A percentile compares a stretch with the other conserved stretches of the same genome.
These are phyloP conservation scores for Speleostelium caveatum DNA, from an alignment of 78 protist species.

Conservation along the genomic window DNA sequence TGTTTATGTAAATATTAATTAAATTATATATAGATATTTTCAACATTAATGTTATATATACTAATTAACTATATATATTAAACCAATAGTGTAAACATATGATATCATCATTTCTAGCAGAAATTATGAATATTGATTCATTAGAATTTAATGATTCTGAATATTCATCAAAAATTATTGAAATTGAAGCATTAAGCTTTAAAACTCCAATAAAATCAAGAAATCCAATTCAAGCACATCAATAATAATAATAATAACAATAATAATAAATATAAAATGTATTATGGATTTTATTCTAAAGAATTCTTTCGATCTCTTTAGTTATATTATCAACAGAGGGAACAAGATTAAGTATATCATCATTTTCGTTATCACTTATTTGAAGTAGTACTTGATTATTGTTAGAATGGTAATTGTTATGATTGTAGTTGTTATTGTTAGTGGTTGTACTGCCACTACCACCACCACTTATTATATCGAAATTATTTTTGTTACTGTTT, in stretches of 20 bases:
- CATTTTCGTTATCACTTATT: neutral
- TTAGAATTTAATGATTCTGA: constrained; percentile 35
- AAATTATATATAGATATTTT: neutral
- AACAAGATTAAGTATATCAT: neutral
- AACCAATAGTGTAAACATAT: constrained; percentile 62
- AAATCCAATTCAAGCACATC: neutral
- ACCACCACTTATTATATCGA: no score
- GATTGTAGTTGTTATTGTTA: no score
- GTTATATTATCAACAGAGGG: constrained; percentile 1
- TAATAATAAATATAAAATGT: neutral
- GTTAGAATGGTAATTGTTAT: no score
- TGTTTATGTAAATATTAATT: constrained; percentile 20
- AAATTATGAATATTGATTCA: neutral
- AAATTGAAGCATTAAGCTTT: constrained; percentile 14
- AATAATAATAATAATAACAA: neutral
- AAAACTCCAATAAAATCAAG: constrained; percentile 18
- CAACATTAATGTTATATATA: neutral
- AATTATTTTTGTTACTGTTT: neutral
- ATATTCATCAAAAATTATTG: constrained; percentile 12
- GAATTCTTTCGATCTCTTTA: constrained; percentile 18
- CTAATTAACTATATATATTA: neutral
- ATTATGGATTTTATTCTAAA: neutral
- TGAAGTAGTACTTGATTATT: neutral
- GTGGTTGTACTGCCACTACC: no score
- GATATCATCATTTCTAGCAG: constrained; percentile 29